Evolutionary conservation across 805 yeast species (phyloP).

Genomic region (Pichia manshurica): DNA sequence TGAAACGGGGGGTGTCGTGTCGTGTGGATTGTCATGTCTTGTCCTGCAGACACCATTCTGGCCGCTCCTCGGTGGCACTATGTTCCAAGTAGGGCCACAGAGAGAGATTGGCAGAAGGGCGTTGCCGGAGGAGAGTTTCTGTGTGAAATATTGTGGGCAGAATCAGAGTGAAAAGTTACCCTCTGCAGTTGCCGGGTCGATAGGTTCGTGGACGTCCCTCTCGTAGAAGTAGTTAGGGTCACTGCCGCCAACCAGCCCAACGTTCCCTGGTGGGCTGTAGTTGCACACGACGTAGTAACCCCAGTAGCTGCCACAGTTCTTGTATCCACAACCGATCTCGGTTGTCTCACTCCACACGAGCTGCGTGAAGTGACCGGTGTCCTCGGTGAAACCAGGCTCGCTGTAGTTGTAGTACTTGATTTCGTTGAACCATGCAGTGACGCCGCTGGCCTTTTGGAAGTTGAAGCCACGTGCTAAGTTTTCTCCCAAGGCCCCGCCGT

Average conservation of each 20-base stretch:
- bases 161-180: not conserved
- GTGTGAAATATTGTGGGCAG: too few species aligned
- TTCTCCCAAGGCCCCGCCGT: slow-evolving; percentile 55
- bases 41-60: too few species aligned
- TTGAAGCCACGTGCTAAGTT: slow-evolving; percentile 73
- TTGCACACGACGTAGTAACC: slow-evolving; percentile 66
- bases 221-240: slow-evolving; percentile 18
- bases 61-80: too few species aligned
- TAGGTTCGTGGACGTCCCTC: slow-evolving; percentile 29
- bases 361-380: slow-evolving; percentile 80
- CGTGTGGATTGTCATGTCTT: too few species aligned
- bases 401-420: slow-evolving; percentile 45
- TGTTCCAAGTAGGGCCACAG: too few species aligned
- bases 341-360: slow-evolving; percentile 64
- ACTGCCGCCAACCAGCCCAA: slow-evolving; percentile 36
- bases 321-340: slow-evolving; percentile 66
- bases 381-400: slow-evolving; percentile 39
- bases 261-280: slow-evolving; percentile 71
- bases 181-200: slow-evolving; percentile 13
- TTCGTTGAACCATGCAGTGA: slow-evolving; percentile 75
- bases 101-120: too few species aligned
- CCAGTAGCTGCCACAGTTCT: slow-evolving; percentile 43
- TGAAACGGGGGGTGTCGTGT: too few species aligned
- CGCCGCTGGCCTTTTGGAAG: slow-evolving; percentile 44
- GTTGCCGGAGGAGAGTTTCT: too few species aligned